Conservation (phyloP, 345 rosid genomes). For the Triadica sebifera region DNA sequence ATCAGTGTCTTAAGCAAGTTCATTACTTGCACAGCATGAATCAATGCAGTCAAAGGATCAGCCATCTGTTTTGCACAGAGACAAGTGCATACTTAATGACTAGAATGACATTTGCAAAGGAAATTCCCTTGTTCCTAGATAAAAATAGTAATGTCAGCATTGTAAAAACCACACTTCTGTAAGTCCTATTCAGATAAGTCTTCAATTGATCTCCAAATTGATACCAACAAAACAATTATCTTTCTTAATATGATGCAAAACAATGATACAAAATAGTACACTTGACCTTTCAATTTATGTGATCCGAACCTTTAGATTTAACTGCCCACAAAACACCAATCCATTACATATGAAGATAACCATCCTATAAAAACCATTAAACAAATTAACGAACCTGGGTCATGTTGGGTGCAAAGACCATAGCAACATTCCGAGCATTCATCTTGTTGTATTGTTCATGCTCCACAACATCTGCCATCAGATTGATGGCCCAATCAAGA, state of each 20-base stretch:
- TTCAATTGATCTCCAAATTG: too few species aligned
- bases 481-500: slow-evolving; percentile 83
- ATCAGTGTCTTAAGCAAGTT: slow-evolving; percentile 86
- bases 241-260: background rate
- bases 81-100: background rate
- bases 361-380: background rate
- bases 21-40: slow-evolving; percentile 96
- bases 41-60: slow-evolving; percentile 90
- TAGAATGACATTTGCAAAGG: background rate
- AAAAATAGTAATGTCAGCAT: background rate
- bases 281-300: background rate
- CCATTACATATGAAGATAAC: background rate
- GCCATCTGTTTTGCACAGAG: slow-evolving; percentile 61
- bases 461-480: slow-evolving; percentile 92
- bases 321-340: background rate
- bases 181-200: background rate
- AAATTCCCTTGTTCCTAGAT: background rate
- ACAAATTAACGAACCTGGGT: slow-evolving; percentile 62
- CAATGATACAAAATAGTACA: background rate
- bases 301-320: background rate
- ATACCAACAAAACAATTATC: background rate
- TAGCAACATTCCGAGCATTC: slow-evolving; percentile 92
- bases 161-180: too few species aligned
- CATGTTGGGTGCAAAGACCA: slow-evolving; percentile 99
- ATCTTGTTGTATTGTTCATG: slow-evolving; percentile 79